Percentiles rank a stretch among this genome's conserved stretches.
Evolutionary conservation across 352 stramenopile genomes (phyloP).

Genomic region (Globisporangium megalacanthum): DNA sequence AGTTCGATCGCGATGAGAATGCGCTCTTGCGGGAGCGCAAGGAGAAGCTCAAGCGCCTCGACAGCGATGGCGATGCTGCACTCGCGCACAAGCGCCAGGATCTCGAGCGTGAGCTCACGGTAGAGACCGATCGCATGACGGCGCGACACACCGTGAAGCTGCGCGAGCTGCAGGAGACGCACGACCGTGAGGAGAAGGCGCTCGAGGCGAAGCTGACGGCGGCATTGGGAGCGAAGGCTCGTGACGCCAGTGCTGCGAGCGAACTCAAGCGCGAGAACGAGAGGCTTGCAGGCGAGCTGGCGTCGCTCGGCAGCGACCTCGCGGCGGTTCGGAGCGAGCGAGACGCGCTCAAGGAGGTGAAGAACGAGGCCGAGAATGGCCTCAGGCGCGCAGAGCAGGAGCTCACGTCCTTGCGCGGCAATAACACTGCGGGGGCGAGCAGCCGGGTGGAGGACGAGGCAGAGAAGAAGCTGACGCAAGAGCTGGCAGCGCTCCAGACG

Average conservation of each 20-base stretch:
- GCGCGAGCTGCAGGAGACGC: constrained; percentile 34
- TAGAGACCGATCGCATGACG: constrained; percentile 35
- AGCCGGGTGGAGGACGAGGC: too few species aligned
- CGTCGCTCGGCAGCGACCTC: constrained; percentile 18
- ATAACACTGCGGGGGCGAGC: too few species aligned
- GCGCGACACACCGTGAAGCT: constrained; percentile 36
- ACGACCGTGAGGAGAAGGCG: constrained; percentile 29
- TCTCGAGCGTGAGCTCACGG: constrained; percentile 44
- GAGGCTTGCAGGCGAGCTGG: constrained; percentile 14
- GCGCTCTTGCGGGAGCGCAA: constrained; percentile 41
- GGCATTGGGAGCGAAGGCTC: constrained; percentile 22
- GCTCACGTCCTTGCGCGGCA: too few species aligned
- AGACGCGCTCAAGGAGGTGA: background rate
- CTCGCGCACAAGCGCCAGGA: constrained; percentile 49
- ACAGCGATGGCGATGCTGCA: constrained; percentile 37
- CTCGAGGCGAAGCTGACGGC: constrained; percentile 26
- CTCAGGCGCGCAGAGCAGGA: too few species aligned
- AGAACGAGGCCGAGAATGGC: too few species aligned
- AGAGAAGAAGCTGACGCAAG: too few species aligned
- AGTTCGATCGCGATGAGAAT: constrained; percentile 63
- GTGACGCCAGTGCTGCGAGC: constrained; percentile 9
- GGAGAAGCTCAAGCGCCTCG: constrained; percentile 59
- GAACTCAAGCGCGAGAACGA: constrained; percentile 29
- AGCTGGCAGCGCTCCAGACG: background rate
- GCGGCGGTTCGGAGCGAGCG: background rate